Conservation (phyloP, 164 flowering plant genomes). For the Pachysandra terminalis region DNA sequence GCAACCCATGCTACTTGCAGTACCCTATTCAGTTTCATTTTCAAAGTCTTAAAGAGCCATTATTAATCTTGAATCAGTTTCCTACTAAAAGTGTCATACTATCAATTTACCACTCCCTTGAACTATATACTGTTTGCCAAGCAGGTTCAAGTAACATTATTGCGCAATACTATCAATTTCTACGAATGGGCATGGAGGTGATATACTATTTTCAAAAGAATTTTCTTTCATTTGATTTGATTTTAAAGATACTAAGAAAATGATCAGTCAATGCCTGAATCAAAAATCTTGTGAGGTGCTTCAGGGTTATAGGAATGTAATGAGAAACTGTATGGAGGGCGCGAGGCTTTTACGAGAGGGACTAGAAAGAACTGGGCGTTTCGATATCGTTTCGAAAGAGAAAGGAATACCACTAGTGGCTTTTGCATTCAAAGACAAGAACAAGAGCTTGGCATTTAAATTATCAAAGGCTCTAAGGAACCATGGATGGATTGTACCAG, state of each 20-base stretch:
- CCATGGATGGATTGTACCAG: conserved; percentile 31
- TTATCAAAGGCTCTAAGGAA: conserved; percentile 26
- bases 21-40: too few species aligned
- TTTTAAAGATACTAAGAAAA: too few species aligned
- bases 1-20: too few species aligned
- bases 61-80: too few species aligned
- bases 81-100: too few species aligned
- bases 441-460: conserved; percentile 18
- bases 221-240: background rate
- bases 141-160: conserved; percentile 25
- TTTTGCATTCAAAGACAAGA: conserved; percentile 25
- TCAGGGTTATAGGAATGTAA: conserved; percentile 27
- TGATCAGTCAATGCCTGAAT: too few species aligned
- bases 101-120: background rate
- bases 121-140: background rate
- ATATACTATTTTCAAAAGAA: background rate
- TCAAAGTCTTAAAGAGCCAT: too few species aligned
- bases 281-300: too few species aligned
- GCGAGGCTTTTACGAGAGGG: conserved; percentile 19
- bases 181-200: conserved; percentile 23
- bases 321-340: conserved; percentile 31
- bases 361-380: conserved; percentile 20
- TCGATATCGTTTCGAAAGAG: conserved; percentile 22
- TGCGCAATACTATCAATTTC: conserved; percentile 26
- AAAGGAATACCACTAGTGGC: conserved; percentile 28